These are phyloP conservation scores for Cyberlindnera americana DNA, from an alignment of 805 yeast genomes.

Conservation along the genomic window DNA sequence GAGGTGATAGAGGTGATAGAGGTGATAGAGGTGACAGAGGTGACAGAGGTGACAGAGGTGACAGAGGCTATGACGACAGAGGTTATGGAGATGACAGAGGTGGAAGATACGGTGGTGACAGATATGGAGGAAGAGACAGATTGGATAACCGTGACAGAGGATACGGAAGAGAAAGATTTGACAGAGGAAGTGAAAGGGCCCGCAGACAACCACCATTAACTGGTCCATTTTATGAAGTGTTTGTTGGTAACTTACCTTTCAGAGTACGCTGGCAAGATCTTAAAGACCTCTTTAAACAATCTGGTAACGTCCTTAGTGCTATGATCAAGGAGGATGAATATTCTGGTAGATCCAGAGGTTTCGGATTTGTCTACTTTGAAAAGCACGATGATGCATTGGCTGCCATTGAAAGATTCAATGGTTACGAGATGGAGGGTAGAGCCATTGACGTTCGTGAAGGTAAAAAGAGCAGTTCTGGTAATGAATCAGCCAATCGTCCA, in stretches of 20 bases:
- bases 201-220: conserved; percentile 12
- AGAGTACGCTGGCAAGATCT: conserved; percentile 80
- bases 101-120: conserved; percentile 11
- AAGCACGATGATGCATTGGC: conserved; percentile 62
- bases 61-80: conserved; percentile 14
- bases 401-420: conserved; percentile 70
- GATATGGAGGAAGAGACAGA: neutral
- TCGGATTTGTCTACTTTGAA: conserved; percentile 74
- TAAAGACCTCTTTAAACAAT: conserved; percentile 76
- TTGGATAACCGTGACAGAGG: conserved; percentile 2
- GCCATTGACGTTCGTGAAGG: conserved; percentile 78
- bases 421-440: conserved; percentile 73
- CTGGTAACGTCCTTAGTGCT: conserved; percentile 78
- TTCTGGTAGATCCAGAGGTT: conserved; percentile 79
- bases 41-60: conserved; percentile 19
- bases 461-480: conserved; percentile 29
- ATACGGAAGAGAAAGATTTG: conserved; percentile 13
- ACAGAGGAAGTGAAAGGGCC: neutral
- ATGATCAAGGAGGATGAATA: conserved; percentile 60
- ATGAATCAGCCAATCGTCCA: conserved; percentile 2
- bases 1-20: conserved; percentile 12
- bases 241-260: conserved; percentile 80
- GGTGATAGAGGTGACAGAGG: conserved; percentile 16
- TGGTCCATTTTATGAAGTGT: conserved; percentile 48
- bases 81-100: conserved; percentile 14